phyloP scores from a whole-genome alignment of 805 yeast species.

The Hanseniaspora lindneri region DNA sequence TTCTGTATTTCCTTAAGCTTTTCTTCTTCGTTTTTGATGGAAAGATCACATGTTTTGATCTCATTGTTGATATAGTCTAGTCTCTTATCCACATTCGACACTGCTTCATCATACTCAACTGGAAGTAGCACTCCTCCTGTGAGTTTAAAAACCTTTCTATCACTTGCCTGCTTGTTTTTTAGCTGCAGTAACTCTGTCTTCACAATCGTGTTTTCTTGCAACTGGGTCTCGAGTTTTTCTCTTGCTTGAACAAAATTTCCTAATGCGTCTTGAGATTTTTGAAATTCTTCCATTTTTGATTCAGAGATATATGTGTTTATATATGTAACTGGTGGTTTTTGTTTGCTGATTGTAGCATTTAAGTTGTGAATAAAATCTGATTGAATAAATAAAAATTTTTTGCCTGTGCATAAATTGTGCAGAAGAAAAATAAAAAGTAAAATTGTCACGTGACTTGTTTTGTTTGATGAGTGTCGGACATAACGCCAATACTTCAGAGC shows the following conservation, averaged over 20 bases:
- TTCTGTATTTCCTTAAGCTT: constrained; percentile 48
- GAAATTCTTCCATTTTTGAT: constrained; percentile 34
- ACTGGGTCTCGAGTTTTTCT: constrained; percentile 83
- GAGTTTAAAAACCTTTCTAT: constrained; percentile 70
- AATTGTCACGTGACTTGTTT: too few relatives aligned
- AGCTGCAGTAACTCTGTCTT: constrained; percentile 60
- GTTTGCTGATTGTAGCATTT: too few relatives aligned
- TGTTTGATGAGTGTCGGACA: too few relatives aligned
- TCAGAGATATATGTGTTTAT: constrained; percentile 25
- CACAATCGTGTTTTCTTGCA: constrained; percentile 86
- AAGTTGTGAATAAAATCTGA: too few relatives aligned
- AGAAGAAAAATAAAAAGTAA: too few relatives aligned
- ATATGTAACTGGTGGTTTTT: too few relatives aligned
- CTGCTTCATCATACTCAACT: constrained; percentile 75
- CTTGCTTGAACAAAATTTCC: constrained; percentile 54
- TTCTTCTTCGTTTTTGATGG: constrained; percentile 17
- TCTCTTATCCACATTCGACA: constrained; percentile 72
- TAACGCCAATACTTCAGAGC: too few relatives aligned
- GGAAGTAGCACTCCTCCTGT: constrained; percentile 89
- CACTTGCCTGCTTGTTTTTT: constrained; percentile 33
- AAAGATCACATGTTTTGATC: constrained; percentile 58
- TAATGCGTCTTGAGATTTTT: constrained; percentile 36
- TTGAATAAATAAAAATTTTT: too few relatives aligned
- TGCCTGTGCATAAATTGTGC: too few relatives aligned
- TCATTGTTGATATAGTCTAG: constrained; percentile 76